These are phyloP conservation scores for Pseudogymnoascus sp. DNA, from an alignment of 2,329 filamentous ascomycete species.

Conservation along the genomic window DNA sequence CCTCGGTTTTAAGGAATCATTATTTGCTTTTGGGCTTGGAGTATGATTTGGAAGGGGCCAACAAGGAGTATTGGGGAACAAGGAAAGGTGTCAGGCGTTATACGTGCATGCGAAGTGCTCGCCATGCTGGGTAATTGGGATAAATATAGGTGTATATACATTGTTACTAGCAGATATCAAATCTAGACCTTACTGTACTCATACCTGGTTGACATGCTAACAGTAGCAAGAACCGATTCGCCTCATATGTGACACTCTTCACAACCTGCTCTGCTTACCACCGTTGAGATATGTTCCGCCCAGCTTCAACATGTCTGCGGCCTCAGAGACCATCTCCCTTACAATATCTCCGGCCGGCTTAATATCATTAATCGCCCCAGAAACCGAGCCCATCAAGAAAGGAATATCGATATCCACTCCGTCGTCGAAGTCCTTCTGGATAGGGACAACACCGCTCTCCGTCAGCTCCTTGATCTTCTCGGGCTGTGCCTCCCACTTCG, in stretches of 20 bases:
- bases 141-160: constrained; percentile 6
- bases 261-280: constrained; percentile 32
- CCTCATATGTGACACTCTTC: constrained; percentile 9
- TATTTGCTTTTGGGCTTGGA: not conserved
- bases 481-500: constrained; percentile 70
- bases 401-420: constrained; percentile 78
- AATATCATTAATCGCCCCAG: constrained; percentile 67
- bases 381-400: constrained; percentile 91
- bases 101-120: constrained; percentile 30
- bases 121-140: constrained; percentile 20
- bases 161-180: not conserved
- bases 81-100: constrained; percentile 18
- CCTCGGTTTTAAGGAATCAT: constrained; percentile 41
- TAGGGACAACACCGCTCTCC: constrained; percentile 68
- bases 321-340: constrained; percentile 80
- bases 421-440: constrained; percentile 76
- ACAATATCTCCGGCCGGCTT: constrained; percentile 80
- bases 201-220: constrained; percentile 7
- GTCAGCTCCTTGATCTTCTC: constrained; percentile 70
- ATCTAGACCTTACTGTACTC: constrained; percentile 3
- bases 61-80: constrained; percentile 2
- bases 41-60: not conserved
- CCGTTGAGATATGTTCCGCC: constrained; percentile 52
- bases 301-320: constrained; percentile 57
- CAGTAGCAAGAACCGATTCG: not conserved